Conservation (phyloP, 2,329 filamentous ascomycete species). For the Aspergillus calidoustus region DNA sequence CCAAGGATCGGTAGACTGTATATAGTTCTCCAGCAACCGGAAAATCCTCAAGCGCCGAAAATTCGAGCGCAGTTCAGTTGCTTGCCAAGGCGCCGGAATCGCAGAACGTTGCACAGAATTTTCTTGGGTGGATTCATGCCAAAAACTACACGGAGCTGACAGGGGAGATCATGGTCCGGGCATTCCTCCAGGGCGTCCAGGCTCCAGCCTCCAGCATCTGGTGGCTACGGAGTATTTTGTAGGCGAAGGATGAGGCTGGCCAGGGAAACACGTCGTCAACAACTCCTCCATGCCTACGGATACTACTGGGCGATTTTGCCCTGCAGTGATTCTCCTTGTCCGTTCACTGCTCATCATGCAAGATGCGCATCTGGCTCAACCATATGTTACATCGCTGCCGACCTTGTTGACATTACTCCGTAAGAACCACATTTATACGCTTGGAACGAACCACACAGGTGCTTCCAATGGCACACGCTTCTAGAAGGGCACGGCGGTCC, state of each 20-base stretch:
- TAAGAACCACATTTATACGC: neutral
- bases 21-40: slow-evolving; percentile 2
- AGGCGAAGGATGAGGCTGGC: neutral
- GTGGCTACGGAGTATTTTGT: slow-evolving; percentile 6
- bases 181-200: neutral
- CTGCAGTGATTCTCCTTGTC: neutral
- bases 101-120: slow-evolving; percentile 11
- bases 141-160: slow-evolving; percentile 18
- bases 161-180: slow-evolving; percentile 21
- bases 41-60: slow-evolving; percentile 5
- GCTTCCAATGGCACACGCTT: slow-evolving; percentile 15
- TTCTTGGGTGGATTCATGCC: slow-evolving; percentile 18
- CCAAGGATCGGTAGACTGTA: slow-evolving; percentile 6
- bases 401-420: neutral
- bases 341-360: neutral
- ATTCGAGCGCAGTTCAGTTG: neutral
- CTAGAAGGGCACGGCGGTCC: slow-evolving; percentile 10
- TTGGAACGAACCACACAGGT: slow-evolving; percentile 11
- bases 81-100: neutral
- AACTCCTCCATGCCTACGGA: neutral
- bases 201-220: neutral
- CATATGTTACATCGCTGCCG: neutral
- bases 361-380: neutral
- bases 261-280: neutral
- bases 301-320: neutral